Percentiles rank a stretch among this genome's conserved stretches.
Conservation (phyloP, 345 rosid genomes). For the Cardamine chenopodiifolia region DNA sequence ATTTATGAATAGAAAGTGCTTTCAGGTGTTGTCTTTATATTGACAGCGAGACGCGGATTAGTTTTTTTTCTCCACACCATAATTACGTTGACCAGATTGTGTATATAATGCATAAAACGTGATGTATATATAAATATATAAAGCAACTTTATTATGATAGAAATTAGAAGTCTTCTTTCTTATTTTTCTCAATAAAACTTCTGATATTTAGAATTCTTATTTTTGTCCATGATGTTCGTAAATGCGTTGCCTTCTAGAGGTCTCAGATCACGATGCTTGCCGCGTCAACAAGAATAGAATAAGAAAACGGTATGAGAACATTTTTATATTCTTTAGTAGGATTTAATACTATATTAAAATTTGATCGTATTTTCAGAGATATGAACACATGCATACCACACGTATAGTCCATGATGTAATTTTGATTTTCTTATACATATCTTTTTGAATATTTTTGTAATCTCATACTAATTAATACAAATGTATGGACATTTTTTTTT, state of each 20-base stretch:
- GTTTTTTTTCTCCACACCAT: background rate
- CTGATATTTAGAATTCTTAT: too few species aligned
- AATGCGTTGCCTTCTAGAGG: constrained; percentile 23
- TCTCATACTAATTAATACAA: too few species aligned
- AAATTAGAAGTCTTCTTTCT: background rate
- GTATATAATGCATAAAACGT: constrained; percentile 36
- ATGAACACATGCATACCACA: constrained; percentile 22
- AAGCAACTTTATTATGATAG: background rate
- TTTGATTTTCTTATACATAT: background rate
- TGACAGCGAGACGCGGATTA: constrained; percentile 32
- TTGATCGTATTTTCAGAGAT: background rate
- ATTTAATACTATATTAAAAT: background rate
- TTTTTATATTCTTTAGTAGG: background rate
- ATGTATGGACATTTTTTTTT: background rate
- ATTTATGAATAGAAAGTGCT: constrained; percentile 10
- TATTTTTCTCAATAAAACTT: too few species aligned
- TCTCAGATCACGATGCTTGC: constrained; percentile 21
- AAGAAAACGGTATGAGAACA: constrained; percentile 1
- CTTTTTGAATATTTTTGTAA: too few species aligned
- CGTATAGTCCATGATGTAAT: background rate
- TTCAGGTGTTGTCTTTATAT: constrained; percentile 22
- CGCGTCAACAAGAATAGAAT: constrained; percentile 14
- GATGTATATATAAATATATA: constrained; percentile 14
- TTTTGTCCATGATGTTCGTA: constrained; percentile 1
- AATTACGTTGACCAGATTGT: constrained; percentile 29